These are phyloP conservation scores for Agaricus bisporus DNA, from an alignment of 768 basidiomycete species.

Conservation along the genomic window DNA sequence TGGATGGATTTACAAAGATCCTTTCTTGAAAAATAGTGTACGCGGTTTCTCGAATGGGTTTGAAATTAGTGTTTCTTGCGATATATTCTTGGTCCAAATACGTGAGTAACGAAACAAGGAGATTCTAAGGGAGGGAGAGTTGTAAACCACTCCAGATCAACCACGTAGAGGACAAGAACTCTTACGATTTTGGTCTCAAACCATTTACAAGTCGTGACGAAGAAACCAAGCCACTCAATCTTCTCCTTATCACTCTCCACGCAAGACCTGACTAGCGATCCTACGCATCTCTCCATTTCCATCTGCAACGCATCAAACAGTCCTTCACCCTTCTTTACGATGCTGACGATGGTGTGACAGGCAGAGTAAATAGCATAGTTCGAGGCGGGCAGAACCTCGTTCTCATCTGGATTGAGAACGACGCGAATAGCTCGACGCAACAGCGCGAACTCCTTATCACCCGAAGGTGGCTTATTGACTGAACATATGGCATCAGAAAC, in stretches of 20 bases:
- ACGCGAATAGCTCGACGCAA: conserved; percentile 31
- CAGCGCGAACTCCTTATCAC: conserved; percentile 23
- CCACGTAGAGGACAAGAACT: conserved; percentile 8
- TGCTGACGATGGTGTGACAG: conserved; percentile 49
- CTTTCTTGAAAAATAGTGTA: conserved; percentile 43
- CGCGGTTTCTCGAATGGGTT: conserved; percentile 46
- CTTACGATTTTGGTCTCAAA: conserved; percentile 62
- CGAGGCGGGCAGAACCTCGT: conserved; percentile 34
- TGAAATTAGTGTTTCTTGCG: conserved; percentile 27
- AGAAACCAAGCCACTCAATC: conserved; percentile 51
- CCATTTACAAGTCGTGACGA: conserved; percentile 54
- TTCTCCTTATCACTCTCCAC: conserved; percentile 20
- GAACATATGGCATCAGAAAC: background rate
- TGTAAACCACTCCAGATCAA: background rate
- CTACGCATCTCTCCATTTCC: conserved; percentile 54
- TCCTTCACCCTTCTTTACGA: conserved; percentile 46
- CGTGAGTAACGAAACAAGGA: conserved; percentile 59
- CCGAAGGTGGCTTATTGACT: conserved; percentile 19
- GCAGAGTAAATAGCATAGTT: conserved; percentile 53
- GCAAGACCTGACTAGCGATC: conserved; percentile 34
- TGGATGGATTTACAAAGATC: conserved; percentile 42
- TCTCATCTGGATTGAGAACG: conserved; percentile 24
- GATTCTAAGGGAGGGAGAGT: conserved; percentile 27
- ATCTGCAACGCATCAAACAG: conserved; percentile 53
- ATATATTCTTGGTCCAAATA: conserved; percentile 71